Percentiles rank a stretch among this genome's conserved stretches.
These are phyloP conservation scores for Cylindrotheca fusiformis DNA, from an alignment of 108 stramenopile genomes.

Conservation along the genomic window DNA sequence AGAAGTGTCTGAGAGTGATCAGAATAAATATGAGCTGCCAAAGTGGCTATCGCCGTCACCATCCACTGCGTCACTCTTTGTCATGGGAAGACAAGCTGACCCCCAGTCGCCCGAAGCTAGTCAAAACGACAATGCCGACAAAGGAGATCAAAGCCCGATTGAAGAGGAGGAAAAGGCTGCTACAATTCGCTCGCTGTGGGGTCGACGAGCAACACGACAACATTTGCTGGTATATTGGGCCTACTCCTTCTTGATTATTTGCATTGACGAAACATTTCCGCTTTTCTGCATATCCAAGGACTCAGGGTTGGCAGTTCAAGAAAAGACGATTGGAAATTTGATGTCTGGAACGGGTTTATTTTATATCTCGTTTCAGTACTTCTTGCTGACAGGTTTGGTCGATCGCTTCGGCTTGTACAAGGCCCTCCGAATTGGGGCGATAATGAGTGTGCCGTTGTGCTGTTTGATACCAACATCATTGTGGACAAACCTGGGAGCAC, in stretches of 20 bases:
- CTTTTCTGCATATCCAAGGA: conserved; percentile 59
- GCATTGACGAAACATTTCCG: conserved; percentile 65
- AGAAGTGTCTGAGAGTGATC: neutral
- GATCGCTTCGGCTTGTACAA: conserved; percentile 46
- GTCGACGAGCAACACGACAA: conserved; percentile 20
- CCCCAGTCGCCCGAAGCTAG: neutral
- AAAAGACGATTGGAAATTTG: conserved; percentile 61
- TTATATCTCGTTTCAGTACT: conserved; percentile 53
- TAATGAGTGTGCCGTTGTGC: conserved; percentile 31
- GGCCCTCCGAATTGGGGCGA: conserved; percentile 39
- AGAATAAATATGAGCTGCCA: neutral
- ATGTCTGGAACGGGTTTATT: conserved; percentile 50
- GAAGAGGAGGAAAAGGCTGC: neutral
- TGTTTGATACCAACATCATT: conserved; percentile 46
- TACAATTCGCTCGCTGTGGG: conserved; percentile 3
- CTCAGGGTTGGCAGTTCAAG: conserved; percentile 54
- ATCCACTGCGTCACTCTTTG: neutral
- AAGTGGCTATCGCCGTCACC: neutral
- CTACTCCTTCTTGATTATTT: conserved; percentile 48
- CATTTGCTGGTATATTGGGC: conserved; percentile 59
- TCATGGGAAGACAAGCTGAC: neutral
- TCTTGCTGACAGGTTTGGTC: conserved; percentile 32
- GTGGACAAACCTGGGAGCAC: conserved; percentile 8
- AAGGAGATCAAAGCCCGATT: neutral
- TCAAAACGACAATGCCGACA: neutral